Base-by-base conservation (phyloP, 1,284 basidiomycete genomes). In the Tilletia horrida region DNA sequence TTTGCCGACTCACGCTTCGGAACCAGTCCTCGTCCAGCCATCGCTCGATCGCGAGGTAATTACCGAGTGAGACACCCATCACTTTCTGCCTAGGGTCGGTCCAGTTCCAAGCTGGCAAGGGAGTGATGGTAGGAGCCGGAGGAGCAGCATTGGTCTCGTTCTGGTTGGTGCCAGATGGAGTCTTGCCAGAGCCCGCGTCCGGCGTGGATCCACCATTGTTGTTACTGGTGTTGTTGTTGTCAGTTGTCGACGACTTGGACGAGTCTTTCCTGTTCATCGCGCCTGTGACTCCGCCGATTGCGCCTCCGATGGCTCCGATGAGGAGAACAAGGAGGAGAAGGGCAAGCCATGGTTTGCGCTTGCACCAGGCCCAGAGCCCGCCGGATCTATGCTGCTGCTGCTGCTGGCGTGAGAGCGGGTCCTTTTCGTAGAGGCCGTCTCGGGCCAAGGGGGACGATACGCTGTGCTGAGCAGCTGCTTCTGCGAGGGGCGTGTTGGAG, bases 11-110 rank as follows among this genome's bases (percentile, higher is more conserved):
- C 45, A 48, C 55, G 55, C 55, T 59, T 11, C 55, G 55, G 71
- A 84, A 81, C 83, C 82, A 83, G 67, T 83, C 81, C 65, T 83
- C 83, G 52, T 78, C 68, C 76, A 83, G 81, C 83, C 83, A 84
- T 62, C 81, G 75, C 69, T 81, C 78, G 43, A 82, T 69, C 11
- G 80, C 66, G 59, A 82, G 72, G 76, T 76, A 79, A 59, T 75
- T 77, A 31, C 81, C 81, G 18, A 81, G 72, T 45, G 74, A 77
- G 64, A 74, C 75, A 44, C 81, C 81, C 61, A 71, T 74, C 21
- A 76, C 77, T 67, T 82, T 82, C 18, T 71, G 69, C 63, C 74
- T 73, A 62, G 73, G 65, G 55, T 77, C 75, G 25, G 76, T 78
- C 73, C 78, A 77, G 74, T 74, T 75, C 76, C 77, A 82, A 25